These are phyloP conservation scores for Macrocybe gigantea DNA, from an alignment of 768 basidiomycete genomes.

Conservation along the genomic window DNA sequence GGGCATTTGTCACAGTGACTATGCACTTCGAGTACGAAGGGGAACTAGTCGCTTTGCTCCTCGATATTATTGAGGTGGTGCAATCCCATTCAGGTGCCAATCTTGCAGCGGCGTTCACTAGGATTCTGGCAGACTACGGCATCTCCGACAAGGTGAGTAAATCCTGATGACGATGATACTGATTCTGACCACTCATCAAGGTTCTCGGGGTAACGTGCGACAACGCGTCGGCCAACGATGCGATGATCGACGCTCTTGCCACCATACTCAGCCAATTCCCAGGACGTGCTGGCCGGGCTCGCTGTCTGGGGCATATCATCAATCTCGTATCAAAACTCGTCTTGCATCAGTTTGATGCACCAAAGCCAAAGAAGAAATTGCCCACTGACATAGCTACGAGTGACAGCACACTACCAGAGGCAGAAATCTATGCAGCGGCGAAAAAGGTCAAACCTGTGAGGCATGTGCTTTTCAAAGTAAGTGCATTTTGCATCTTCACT, in stretches of 20 bases:
- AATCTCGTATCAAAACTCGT: slow-evolving; percentile 8
- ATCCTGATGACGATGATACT: no score
- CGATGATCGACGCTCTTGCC: slow-evolving; percentile 24
- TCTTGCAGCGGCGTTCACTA: slow-evolving; percentile 20
- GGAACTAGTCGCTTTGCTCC: slow-evolving; percentile 10
- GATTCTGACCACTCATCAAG: slow-evolving; percentile 2
- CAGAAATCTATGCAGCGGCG: background rate
- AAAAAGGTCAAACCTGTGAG: background rate
- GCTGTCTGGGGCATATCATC: slow-evolving; percentile 31
- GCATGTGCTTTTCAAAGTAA: background rate
- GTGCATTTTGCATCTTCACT: background rate
- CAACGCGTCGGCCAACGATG: slow-evolving; percentile 28
- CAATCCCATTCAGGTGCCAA: slow-evolving; percentile 22
- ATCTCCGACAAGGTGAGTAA: slow-evolving; percentile 23
- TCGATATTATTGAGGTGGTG: slow-evolving; percentile 29
- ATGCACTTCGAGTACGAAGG: slow-evolving; percentile 25
- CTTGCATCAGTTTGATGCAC: slow-evolving; percentile 21
- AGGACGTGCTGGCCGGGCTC: slow-evolving; percentile 13
- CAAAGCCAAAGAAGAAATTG: slow-evolving; percentile 3
- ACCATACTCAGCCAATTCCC: slow-evolving; percentile 13
- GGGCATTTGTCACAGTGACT: slow-evolving; percentile 17
- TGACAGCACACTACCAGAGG: background rate
- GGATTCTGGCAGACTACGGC: slow-evolving; percentile 21
- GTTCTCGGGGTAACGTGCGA: slow-evolving; percentile 22
- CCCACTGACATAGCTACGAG: background rate